phyloP scores from a whole-genome alignment of 441 rosid species.

The Arabidopsis lyrata region DNA sequence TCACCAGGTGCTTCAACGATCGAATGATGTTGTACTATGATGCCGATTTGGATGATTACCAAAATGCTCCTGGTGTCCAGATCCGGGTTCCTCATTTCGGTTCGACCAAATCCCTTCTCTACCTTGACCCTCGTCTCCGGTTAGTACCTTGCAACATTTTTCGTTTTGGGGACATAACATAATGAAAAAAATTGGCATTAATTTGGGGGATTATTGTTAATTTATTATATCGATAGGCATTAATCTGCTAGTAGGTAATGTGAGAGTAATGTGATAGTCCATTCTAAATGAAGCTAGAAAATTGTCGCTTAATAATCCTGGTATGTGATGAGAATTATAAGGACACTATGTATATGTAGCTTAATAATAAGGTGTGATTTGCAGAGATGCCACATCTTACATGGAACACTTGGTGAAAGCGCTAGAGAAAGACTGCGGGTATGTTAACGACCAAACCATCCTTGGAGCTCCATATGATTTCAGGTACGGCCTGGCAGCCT shows the following conservation, averaged over 20 bases:
- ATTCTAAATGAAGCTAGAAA: slow-evolving; percentile 12
- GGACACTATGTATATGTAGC: neutral
- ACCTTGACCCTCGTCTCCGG: slow-evolving; percentile 77
- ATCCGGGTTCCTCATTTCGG: slow-evolving; percentile 75
- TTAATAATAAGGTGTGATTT: slow-evolving; percentile 10
- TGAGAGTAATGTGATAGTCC: neutral
- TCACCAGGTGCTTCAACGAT: slow-evolving; percentile 74
- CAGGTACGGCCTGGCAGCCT: slow-evolving; percentile 73
- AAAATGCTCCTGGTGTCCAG: slow-evolving; percentile 76
- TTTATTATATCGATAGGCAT: neutral
- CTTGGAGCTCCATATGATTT: slow-evolving; percentile 91
- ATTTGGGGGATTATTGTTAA: neutral
- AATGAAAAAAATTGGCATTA: neutral
- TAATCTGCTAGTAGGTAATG: neutral
- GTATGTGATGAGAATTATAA: neutral
- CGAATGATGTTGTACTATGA: slow-evolving; percentile 81
- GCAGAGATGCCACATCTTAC: slow-evolving; percentile 72
- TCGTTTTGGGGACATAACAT: neutral
- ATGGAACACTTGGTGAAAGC: slow-evolving; percentile 74
- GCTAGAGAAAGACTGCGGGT: slow-evolving; percentile 58
- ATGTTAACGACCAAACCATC: slow-evolving; percentile 60
- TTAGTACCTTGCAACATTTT: slow-evolving; percentile 43
- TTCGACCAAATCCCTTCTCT: slow-evolving; percentile 72
- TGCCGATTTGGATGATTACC: slow-evolving; percentile 64
- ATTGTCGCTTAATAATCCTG: neutral